phyloP scores from a whole-genome alignment of 1,139 yeast species.

The Magnusiomyces suaveolens region DNA sequence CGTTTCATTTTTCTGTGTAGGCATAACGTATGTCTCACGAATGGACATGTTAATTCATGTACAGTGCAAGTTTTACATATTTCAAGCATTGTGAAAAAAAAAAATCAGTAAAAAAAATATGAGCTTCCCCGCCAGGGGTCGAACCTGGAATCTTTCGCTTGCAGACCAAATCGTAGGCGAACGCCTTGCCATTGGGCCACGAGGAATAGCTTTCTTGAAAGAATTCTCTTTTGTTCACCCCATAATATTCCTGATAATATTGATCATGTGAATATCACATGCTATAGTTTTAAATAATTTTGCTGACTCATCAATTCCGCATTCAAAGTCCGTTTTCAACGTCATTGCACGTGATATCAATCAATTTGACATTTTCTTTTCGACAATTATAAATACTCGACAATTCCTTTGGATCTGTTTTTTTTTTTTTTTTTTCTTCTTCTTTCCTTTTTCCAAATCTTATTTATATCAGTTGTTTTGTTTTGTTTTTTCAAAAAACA shows the following conservation, averaged over 20 bases:
- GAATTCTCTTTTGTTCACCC: too few relatives aligned
- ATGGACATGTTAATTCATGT: too few relatives aligned
- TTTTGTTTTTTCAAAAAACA: not conserved
- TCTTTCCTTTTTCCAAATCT: not conserved
- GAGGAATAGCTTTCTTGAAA: slow-evolving; percentile 17
- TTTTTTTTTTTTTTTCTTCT: not conserved
- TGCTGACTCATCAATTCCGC: too few relatives aligned
- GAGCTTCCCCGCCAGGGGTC: slow-evolving; percentile 6
- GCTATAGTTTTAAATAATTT: too few relatives aligned
- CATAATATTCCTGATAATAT: too few relatives aligned
- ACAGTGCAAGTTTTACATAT: too few relatives aligned
- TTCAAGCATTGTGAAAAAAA: not conserved
- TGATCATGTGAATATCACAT: too few relatives aligned
- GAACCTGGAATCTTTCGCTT: slow-evolving; percentile 27
- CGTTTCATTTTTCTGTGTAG: not conserved
- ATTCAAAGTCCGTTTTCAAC: not conserved
- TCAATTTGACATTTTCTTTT: too few relatives aligned
- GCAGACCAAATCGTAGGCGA: slow-evolving; percentile 22
- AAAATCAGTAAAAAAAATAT: not conserved
- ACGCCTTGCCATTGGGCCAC: slow-evolving; percentile 28
- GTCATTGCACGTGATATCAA: not conserved
- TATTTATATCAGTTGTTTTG: not conserved
- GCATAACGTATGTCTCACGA: too few relatives aligned
- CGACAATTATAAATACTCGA: too few relatives aligned
- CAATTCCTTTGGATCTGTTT: not conserved